These are phyloP conservation scores for Morella rubra DNA, from an alignment of 306 rosid species.

Conservation along the genomic window DNA sequence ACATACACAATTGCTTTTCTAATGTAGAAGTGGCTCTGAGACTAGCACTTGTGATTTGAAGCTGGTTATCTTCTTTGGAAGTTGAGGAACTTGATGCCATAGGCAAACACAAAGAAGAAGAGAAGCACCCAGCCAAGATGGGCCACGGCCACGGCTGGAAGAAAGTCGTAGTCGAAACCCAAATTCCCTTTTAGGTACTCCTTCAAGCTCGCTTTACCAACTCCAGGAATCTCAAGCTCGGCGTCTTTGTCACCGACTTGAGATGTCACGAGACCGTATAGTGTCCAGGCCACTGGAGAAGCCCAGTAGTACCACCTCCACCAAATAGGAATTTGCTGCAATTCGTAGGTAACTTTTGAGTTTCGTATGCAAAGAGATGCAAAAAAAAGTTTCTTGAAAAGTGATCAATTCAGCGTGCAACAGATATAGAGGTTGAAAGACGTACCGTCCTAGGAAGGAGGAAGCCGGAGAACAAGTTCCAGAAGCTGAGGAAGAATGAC, in stretches of 20 bases:
- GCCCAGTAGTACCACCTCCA: slow-evolving; percentile 92
- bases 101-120: slow-evolving; percentile 57
- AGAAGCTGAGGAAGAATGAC: slow-evolving; percentile 68
- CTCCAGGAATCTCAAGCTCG: slow-evolving; percentile 29
- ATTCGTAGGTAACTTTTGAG: background rate
- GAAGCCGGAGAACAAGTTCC: slow-evolving; percentile 89
- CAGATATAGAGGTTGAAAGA: background rate
- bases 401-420: background rate
- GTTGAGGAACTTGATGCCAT: slow-evolving; percentile 64
- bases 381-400: background rate
- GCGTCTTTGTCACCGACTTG: slow-evolving; percentile 50
- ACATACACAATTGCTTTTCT: background rate
- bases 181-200: slow-evolving; percentile 35
- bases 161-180: slow-evolving; percentile 49
- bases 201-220: slow-evolving; percentile 28
- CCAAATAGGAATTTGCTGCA: slow-evolving; percentile 78
- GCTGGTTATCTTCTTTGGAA: slow-evolving; percentile 51
- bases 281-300: slow-evolving; percentile 78
- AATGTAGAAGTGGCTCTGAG: background rate
- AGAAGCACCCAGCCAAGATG: slow-evolving; percentile 48
- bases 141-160: slow-evolving; percentile 40
- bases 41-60: background rate
- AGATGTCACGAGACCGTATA: slow-evolving; percentile 59
- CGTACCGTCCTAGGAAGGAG: slow-evolving; percentile 70
- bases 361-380: background rate